These are phyloP conservation scores for Aspergillus incahuasiensis DNA, from an alignment of 495 filamentous ascomycete species.

Conservation along the genomic window DNA sequence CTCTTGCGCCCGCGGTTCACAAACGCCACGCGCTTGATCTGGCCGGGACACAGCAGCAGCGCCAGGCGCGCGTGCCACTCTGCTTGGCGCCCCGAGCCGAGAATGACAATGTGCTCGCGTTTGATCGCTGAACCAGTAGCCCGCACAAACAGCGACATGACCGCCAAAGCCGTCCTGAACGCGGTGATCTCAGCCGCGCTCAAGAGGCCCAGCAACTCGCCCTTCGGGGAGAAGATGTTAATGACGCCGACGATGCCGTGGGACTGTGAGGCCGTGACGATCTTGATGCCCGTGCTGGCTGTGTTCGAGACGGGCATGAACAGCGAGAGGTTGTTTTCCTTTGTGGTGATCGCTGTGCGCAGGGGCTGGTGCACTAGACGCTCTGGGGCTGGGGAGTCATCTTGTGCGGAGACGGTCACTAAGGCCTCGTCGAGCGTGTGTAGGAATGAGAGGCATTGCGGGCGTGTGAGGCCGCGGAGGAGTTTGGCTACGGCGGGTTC, in stretches of 20 bases:
- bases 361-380: constrained; percentile 64
- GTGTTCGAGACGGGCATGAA: constrained; percentile 82
- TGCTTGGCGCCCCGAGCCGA: constrained; percentile 84
- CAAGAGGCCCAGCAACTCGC: constrained; percentile 70
- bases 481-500: constrained; percentile 34
- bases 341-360: constrained; percentile 61
- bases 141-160: constrained; percentile 68
- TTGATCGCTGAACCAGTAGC: constrained; percentile 21
- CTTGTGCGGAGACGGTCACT: constrained; percentile 27
- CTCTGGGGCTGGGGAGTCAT: constrained; percentile 19
- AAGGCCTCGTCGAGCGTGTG: constrained; percentile 27
- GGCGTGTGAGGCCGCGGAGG: constrained; percentile 30
- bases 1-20: constrained; percentile 65
- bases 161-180: constrained; percentile 86
- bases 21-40: constrained; percentile 68
- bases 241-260: constrained; percentile 59
- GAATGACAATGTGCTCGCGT: constrained; percentile 69
- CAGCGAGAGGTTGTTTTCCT: constrained; percentile 67
- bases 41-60: constrained; percentile 54
- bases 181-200: constrained; percentile 84
- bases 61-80: constrained; percentile 88
- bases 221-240: constrained; percentile 67
- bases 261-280: constrained; percentile 47
- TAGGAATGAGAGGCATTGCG: constrained; percentile 34
- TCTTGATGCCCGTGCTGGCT: constrained; percentile 55